Evolutionary conservation across 1,139 yeast species (phyloP), one percentile per base, ranked within the genome.

Genomic region (Blastobotrys serpentis): DNA sequence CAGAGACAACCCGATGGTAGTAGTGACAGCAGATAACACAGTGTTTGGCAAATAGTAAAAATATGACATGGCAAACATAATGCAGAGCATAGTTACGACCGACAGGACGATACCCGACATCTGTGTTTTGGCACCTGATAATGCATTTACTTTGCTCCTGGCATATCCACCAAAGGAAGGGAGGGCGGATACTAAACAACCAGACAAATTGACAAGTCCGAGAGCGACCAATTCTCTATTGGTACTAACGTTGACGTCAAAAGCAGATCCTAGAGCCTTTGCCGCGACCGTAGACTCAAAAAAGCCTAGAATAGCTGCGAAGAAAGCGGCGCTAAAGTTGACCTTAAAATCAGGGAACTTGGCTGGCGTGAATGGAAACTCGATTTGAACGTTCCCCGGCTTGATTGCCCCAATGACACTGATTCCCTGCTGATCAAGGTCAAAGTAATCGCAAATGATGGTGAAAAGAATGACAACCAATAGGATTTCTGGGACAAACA

Each of bases 81-180:
- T 79, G 2, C 89, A 81, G 13, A 86, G 57, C 40, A 89, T 65
- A 0, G 97, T 84, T 13, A 83, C 74, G 0, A 78, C 25, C 0
- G 96, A 94, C 83, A 90, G 84, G 4, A 87, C 78, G 2, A 82
- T 81, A 0, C 96, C 95, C 40, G 95, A 79, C 67, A 85, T 72
- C 4, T 94, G 92, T 0, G 96, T 86, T 56, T 81, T 81, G 0
- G 95, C 98, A 6, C 90, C 90, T 8, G 92, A 82, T 42, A 88
- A 72, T 1, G 92, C 86, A 67, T 92, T 92, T 51, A 92, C 82
- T 61, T 86, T 90, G 32, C 95, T 84, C 63, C 98, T 77, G 1
- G 97, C 98, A 62, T 92, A 92, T 0, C 98, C 98, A 2, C 98
- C 98, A 73, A 90, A 90, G 0, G 96, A 82, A 0, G 98, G 98